Evolutionary conservation across 2,329 filamentous ascomycete species (phyloP), one percentile per base, ranked within the genome.

Genomic region (Simplicillium sp.): DNA sequence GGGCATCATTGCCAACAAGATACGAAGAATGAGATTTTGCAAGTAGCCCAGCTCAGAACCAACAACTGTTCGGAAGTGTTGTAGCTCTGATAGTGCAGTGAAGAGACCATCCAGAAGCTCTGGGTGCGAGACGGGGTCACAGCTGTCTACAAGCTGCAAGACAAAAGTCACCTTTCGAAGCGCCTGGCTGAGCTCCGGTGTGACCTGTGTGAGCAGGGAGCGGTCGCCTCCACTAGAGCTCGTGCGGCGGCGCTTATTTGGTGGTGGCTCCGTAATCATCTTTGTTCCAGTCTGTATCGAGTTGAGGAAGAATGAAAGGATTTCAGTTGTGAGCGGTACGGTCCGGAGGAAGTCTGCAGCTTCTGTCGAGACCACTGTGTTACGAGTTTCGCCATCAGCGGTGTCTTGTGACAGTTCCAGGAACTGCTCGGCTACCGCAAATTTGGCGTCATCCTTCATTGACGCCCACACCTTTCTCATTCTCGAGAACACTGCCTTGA

Each of bases 41-140:
- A 97, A 69, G 63, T 97, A 97, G 13, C 88, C 87, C 46, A 96
- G 74, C 56, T 94, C 89, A 1, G 88, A 90, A 34, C 85, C 82
- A 18, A 89, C 79, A 43, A 90, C 77, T 18, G 80, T 76, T 57
- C 86, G 84, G 57, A 92, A 84, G 45, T 87, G 83, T 52, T 94
- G 88, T 17, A 98, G 72, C 54, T 94, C 86, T 5, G 83, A 82
- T n/a, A 98, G 74, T 1, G 86, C 75, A 42, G 82, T 80, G 64
- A 97, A 98, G 3, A 98, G 70, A 20, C 77, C 79, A 44, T 80
- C 79, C 6, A 95, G 71, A 32, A 98, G 69, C 53, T 86, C 77
- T 0, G 85, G 78, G 56, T 94, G 84, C 25, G 77, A 73, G 42
- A 80, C 80, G 1, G 87, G 84, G 36, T 79, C 75, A 3, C 88